Evolutionary conservation across 73 alveolate species (phyloP).

Genomic region (Paramecium pentaurelia): DNA sequence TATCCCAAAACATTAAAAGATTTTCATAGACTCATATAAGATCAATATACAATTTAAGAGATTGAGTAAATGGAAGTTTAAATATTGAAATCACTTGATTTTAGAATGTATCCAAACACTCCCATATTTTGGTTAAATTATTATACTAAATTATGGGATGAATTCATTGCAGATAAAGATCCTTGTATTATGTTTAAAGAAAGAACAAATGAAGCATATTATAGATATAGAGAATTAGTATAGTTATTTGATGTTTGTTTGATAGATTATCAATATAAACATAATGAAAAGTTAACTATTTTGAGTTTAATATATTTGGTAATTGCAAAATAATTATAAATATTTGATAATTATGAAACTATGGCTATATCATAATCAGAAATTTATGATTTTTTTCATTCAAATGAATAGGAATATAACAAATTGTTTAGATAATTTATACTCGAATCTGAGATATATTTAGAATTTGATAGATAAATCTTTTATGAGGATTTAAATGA

Average conservation of each 20-base stretch:
- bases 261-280: background rate
- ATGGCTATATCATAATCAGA: background rate
- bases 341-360: background rate
- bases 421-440: background rate
- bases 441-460: background rate
- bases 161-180: background rate
- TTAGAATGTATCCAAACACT: conserved; percentile 22
- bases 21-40: background rate
- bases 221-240: background rate
- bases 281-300: background rate
- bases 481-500: background rate
- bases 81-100: background rate
- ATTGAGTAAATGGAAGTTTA: background rate
- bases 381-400: background rate
- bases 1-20: background rate
- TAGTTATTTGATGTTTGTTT: background rate
- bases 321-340: background rate
- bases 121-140: conserved; percentile 28
- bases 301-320: conserved; percentile 3
- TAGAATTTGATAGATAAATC: background rate
- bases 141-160: conserved; percentile 4
- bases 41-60: background rate
- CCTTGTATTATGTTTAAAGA: background rate
- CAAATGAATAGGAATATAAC: background rate
- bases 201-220: conserved; percentile 4